These are phyloP conservation scores for Dryas drummondii DNA, from an alignment of 306 rosid genomes.

Conservation along the genomic window DNA sequence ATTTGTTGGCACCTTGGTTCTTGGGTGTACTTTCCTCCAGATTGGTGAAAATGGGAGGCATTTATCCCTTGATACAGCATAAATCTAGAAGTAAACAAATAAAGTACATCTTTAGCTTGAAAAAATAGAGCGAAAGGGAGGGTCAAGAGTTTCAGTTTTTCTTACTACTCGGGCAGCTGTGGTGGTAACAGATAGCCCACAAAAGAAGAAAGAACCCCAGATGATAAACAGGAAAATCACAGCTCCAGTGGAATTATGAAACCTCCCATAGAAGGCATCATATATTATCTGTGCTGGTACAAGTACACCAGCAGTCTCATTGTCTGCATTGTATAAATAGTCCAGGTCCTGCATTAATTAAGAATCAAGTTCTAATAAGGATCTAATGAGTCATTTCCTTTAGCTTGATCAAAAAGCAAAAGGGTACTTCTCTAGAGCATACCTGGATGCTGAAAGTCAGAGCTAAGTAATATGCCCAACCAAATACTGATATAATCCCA, in stretches of 20 bases:
- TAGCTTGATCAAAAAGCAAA: background rate
- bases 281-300: conserved; percentile 34
- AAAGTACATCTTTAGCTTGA: background rate
- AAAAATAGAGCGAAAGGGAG: background rate
- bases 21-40: conserved; percentile 27
- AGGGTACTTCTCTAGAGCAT: background rate
- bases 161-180: conserved; percentile 31
- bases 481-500: conserved; percentile 26
- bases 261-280: conserved; percentile 34
- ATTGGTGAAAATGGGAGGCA: conserved; percentile 24
- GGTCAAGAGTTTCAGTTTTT: background rate
- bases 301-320: conserved; percentile 31
- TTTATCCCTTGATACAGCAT: conserved; percentile 24
- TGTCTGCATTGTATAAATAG: conserved; percentile 22
- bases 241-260: conserved; percentile 30
- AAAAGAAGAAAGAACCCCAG: conserved; percentile 34
- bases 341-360: conserved; percentile 20
- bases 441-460: conserved; percentile 21
- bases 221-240: conserved; percentile 24
- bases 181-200: conserved; percentile 28
- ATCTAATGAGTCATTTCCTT: background rate
- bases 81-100: conserved; percentile 10
- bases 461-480: conserved; percentile 24
- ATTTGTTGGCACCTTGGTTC: conserved; percentile 27
- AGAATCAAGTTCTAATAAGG: background rate